A percentile compares a stretch with the other conserved stretches of the same genome.
Conservation (phyloP, 768 basidiomycete species). For the Podaxis sp. region DNA sequence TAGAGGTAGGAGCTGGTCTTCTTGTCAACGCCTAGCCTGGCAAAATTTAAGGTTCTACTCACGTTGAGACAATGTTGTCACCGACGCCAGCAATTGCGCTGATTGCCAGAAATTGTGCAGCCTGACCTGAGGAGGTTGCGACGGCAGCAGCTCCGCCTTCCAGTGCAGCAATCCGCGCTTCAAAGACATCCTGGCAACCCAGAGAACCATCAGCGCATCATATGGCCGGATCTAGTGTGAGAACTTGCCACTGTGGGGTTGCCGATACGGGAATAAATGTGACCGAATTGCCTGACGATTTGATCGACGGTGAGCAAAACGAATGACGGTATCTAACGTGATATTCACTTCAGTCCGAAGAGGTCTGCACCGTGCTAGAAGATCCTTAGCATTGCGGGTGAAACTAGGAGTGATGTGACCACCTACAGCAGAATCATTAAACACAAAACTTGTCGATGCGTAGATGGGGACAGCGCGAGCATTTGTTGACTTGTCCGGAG, state of each 20-base stretch:
- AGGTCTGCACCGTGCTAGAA: conserved; percentile 69
- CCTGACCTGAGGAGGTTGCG: conserved; percentile 71
- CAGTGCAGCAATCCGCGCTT: conserved; percentile 76
- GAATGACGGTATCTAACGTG: not conserved
- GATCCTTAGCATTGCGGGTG: not conserved
- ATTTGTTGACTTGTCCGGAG: conserved; percentile 60
- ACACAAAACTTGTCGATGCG: conserved; percentile 68
- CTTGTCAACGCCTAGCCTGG: conserved; percentile 1
- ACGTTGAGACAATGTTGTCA: conserved; percentile 80
- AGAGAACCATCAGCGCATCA: conserved; percentile 1
- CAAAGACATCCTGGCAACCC: conserved; percentile 64
- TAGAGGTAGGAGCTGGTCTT: conserved; percentile 56
- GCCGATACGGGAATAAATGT: conserved; percentile 68
- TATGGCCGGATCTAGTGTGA: not conserved
- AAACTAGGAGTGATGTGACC: not conserved
- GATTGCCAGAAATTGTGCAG: conserved; percentile 76
- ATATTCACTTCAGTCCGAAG: conserved; percentile 54
- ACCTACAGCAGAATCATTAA: conserved; percentile 66
- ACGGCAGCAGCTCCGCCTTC: conserved; percentile 80
- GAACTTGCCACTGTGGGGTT: conserved; percentile 63
- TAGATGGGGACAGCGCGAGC: conserved; percentile 82
- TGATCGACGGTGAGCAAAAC: not conserved
- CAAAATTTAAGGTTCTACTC: conserved; percentile 22
- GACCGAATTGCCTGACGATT: conserved; percentile 45
- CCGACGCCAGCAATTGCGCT: conserved; percentile 58